Base-by-base conservation (phyloP, 768 basidiomycete species). In the Phaeolepiota aurea region DNA sequence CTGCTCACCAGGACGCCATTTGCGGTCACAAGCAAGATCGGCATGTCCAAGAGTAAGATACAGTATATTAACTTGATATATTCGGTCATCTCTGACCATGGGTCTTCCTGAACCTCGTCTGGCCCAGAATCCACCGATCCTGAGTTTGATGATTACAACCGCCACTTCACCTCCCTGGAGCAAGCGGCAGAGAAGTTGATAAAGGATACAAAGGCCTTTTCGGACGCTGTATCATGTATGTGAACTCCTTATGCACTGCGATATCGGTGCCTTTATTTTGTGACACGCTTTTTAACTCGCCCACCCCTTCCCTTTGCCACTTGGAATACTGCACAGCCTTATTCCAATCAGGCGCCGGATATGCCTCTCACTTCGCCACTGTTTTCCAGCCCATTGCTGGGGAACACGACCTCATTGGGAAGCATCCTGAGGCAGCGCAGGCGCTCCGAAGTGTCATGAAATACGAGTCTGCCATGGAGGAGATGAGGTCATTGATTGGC, bases 151-250 rank as follows among this genome's bases (percentile, higher is more conserved):
- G 89, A 92, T 44, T 86, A 80, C 50, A 73, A 80, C 47, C 74
- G 82, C 32, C 78, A 87, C 56, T 94, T 96, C 59, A 59, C 72
- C 9, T 54, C 72, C 3, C 67, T 97, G 48, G 91, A 98, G 62
- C 62, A 74, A 38, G 81, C 86, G 18, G 76, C 85, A 0, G 92
- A 93, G 57, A 92, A 91, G 65, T 66, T 98, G 43, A 62, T 92
- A 51, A 97, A 98, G 67, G 93, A 99, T 54, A 81, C 86, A 21
- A 88, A 84, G 53, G 70, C 79, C 3, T 98, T 91, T 65, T 77
- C 77, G 12, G 91, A 97, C 31, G 76, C 85, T 19, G 85, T 96
- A 41, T 76, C 72, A 43, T 57, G 89, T 85, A 57, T 46, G 9
- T 28, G n/a, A 9, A 10, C 25, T 13, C 13, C 20, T 19, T 20